Evolutionary conservation across 2,329 filamentous ascomycete species (phyloP).

Genomic region (Trichoderma endophyticum): DNA sequence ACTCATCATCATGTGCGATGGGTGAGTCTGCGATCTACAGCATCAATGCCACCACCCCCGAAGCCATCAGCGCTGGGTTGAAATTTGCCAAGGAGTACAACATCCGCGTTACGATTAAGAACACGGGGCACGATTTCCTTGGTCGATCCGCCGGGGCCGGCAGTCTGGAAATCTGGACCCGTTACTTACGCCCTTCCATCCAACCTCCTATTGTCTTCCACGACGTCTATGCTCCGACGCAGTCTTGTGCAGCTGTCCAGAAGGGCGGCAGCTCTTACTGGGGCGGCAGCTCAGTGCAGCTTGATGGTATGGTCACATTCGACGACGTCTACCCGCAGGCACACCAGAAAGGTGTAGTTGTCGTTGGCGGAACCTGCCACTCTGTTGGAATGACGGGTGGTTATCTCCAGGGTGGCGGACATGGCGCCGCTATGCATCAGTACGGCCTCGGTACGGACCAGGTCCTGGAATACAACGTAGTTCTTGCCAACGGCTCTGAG

Average conservation of each 20-base stretch:
- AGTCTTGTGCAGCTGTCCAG: neutral
- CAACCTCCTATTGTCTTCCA: neutral
- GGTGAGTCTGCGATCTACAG: neutral
- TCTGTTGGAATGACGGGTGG: constrained; percentile 34
- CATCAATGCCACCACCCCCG: neutral
- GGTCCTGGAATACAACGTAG: constrained; percentile 40
- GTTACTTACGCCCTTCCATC: neutral
- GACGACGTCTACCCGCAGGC: constrained; percentile 33
- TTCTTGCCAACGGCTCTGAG: constrained; percentile 36
- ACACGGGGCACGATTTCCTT: too few relatives aligned
- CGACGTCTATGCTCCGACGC: neutral
- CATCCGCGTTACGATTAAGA: too few relatives aligned
- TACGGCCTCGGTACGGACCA: constrained; percentile 45
- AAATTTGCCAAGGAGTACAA: too few relatives aligned
- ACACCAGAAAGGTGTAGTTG: constrained; percentile 30
- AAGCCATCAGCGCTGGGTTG: too few relatives aligned
- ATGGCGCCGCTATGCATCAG: constrained; percentile 36
- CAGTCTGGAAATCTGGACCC: neutral
- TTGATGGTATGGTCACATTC: constrained; percentile 35
- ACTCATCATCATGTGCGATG: neutral
- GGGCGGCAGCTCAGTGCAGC: constrained; percentile 33
- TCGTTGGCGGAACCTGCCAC: constrained; percentile 33
- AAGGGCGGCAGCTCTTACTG: constrained; percentile 21
- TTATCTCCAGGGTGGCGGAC: constrained; percentile 41
- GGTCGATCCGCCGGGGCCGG: neutral